Conservation (phyloP, 2,329 filamentous ascomycete genomes). For the Lasiodiplodia sp. region DNA sequence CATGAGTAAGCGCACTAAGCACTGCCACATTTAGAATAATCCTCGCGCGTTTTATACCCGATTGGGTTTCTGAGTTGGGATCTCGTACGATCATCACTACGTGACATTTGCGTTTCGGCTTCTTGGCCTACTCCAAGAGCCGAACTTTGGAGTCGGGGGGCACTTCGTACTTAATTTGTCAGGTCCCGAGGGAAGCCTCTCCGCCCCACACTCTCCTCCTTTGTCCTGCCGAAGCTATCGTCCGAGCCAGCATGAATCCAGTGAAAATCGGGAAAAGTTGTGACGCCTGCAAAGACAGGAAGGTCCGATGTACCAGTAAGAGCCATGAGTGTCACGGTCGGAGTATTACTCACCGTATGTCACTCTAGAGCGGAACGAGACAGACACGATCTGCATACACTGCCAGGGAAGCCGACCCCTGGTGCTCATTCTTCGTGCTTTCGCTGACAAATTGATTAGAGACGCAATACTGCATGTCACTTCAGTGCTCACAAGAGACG, state of each 20-base stretch:
- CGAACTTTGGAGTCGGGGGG: too few relatives aligned
- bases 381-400: background rate
- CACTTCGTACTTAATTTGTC: too few relatives aligned
- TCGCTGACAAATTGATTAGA: background rate
- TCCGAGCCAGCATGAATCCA: background rate
- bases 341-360: background rate
- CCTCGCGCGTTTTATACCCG: too few relatives aligned
- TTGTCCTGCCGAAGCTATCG: too few relatives aligned
- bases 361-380: background rate
- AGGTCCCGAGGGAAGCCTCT: too few relatives aligned
- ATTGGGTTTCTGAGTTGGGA: too few relatives aligned
- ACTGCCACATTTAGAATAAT: too few relatives aligned
- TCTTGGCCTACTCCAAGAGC: too few relatives aligned
- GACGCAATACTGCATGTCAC: background rate
- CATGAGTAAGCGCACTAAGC: too few relatives aligned
- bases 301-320: slow-evolving; percentile 5
- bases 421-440: background rate
- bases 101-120: too few relatives aligned
- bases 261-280: background rate
- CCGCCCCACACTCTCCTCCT: too few relatives aligned
- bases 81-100: too few relatives aligned
- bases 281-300: background rate
- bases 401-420: background rate
- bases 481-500: background rate
- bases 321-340: background rate